Base-by-base conservation (phyloP, 2,329 filamentous ascomycete genomes). In the Coleophoma crateriformis region DNA sequence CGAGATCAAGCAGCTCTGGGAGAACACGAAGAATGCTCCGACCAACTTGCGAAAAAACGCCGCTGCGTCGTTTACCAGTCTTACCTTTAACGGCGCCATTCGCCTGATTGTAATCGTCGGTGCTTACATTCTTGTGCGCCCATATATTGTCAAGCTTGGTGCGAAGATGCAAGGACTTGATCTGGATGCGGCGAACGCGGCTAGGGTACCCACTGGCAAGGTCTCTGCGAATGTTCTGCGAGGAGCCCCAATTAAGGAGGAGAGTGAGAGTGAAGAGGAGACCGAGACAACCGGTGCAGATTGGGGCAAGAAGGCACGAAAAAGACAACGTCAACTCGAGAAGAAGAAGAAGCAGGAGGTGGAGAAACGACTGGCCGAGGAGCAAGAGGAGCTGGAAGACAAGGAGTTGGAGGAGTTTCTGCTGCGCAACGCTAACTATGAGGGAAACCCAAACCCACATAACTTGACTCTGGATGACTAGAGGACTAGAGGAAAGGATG, bases 371-470 rank as follows among this genome's bases (percentile, higher is more conserved):
- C 73, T 79, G 69, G 67, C 69, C 61, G 67, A 79, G 58, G 71
- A 76, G 56, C 75, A 81, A 59, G 82, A 84, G 58, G 80, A 84
- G 51, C 76, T 87, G 56, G 81, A 85, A 52, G 85, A 89, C 65
- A 85, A 87, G 69, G 85, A 90, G 65, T 85, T 91, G 58, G 78
- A 82, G 63, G 84, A 90, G 67, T 81, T 85, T 60, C 67, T 90
- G 65, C 75, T 79, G 58, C 41, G 41, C 12, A 44, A 44, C n/a
- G 17, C 41, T 34, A 41, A 45, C 33, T 53, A 38, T 22, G 19
- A 47, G 6, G 44, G 38, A 14, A 44, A 44, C 12, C 41, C 41
- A 33, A 44, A 44, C 27, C 41, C 41, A 32, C 41, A 44, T 44
- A 27, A 11, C 6, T 15, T 44, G 17, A 32, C 19, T 44, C 20